These are phyloP conservation scores for Lasiodiplodia theobromae DNA, from an alignment of 2,329 filamentous ascomycete genomes.

Conservation along the genomic window DNA sequence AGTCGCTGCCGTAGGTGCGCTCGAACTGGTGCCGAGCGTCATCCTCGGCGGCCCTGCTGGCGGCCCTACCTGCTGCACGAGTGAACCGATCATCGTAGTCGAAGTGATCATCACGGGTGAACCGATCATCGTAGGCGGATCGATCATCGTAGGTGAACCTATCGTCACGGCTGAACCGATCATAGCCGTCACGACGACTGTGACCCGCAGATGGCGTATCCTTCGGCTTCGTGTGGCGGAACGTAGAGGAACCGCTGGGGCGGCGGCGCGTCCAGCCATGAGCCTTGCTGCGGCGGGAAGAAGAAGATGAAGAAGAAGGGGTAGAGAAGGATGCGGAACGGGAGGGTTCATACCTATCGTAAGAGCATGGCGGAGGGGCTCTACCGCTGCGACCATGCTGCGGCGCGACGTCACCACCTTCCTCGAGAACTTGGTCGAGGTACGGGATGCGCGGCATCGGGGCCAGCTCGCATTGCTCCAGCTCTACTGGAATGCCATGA, in stretches of 20 bases:
- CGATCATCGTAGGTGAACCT: neutral
- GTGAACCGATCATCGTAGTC: neutral
- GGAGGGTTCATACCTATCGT: neutral
- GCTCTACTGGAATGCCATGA: neutral
- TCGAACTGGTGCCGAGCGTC: neutral
- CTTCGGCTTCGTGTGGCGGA: neutral
- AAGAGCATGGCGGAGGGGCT: too few species aligned
- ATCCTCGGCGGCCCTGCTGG: neutral
- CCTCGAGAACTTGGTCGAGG: neutral
- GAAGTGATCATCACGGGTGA: too few species aligned
- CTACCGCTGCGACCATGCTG: neutral
- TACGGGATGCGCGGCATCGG: neutral
- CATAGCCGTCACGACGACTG: neutral
- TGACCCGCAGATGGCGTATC: neutral
- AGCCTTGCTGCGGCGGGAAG: neutral
- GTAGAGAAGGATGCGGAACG: neutral
- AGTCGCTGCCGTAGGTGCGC: neutral
- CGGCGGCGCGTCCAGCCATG: neutral
- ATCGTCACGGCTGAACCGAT: neutral
- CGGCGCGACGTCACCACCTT: neutral
- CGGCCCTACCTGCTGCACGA: neutral
- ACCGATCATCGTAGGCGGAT: too few species aligned
- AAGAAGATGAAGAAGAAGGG: neutral
- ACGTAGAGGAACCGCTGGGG: neutral
- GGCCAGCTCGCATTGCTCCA: neutral